Conservation (phyloP, 768 basidiomycete species). For the Naganishia vaughanmartiniae region DNA sequence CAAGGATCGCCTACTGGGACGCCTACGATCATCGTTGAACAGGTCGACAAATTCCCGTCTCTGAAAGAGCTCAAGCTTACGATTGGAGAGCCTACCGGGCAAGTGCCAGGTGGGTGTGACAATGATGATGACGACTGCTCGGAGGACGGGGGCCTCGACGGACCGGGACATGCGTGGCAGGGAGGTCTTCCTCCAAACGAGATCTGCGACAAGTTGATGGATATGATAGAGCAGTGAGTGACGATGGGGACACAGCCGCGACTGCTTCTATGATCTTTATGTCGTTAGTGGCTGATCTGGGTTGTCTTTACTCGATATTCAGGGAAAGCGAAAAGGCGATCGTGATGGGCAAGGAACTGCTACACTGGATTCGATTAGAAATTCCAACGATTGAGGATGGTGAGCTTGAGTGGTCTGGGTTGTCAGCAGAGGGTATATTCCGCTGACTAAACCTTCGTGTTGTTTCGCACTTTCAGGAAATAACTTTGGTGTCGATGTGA, state of each 20-base stretch:
- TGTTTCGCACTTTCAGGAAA: neutral
- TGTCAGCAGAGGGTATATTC: neutral
- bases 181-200: neutral
- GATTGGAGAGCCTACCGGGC: too few species aligned
- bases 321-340: conserved; percentile 16
- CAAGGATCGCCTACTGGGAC: neutral
- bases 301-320: neutral
- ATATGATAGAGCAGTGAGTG: conserved; percentile 17
- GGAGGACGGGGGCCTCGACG: neutral
- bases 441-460: too few species aligned
- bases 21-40: neutral
- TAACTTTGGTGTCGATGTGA: conserved; percentile 27
- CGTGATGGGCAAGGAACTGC: neutral
- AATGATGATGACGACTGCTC: neutral
- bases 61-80: too few species aligned
- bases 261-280: too few species aligned
- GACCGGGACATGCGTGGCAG: neutral
- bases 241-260: too few species aligned
- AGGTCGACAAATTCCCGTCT: neutral
- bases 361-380: conserved; percentile 24
- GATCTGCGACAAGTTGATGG: neutral
- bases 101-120: neutral
- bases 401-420: neutral
- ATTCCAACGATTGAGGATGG: conserved; percentile 28
- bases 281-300: too few species aligned